These are phyloP conservation scores for Pezicula carpinea DNA, from an alignment of 2,329 filamentous ascomycete genomes.

Conservation along the genomic window DNA sequence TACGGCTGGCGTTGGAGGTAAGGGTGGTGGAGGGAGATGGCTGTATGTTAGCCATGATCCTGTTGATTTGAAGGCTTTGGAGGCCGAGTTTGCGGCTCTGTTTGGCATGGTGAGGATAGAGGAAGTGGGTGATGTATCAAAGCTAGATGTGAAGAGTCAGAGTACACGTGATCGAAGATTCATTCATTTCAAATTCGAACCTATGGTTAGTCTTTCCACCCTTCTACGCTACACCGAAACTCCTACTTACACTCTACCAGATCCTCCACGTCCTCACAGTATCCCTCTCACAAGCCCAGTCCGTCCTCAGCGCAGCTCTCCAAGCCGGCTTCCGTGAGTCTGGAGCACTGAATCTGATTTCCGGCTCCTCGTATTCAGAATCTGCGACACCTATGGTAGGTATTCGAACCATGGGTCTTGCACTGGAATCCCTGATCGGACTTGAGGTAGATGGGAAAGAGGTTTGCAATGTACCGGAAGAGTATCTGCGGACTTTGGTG, in stretches of 20 bases:
- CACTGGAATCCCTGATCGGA: slow-evolving; percentile 78
- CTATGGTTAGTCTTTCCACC: slow-evolving; percentile 63
- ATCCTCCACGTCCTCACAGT: slow-evolving; percentile 85
- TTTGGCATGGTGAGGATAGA: slow-evolving; percentile 38
- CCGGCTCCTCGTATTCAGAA: slow-evolving; percentile 25
- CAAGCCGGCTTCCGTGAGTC: slow-evolving; percentile 87
- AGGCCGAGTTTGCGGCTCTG: slow-evolving; percentile 22
- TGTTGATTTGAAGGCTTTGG: slow-evolving; percentile 33
- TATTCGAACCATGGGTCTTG: slow-evolving; percentile 76
- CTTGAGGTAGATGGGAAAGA: slow-evolving; percentile 37
- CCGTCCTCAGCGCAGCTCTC: slow-evolving; percentile 69
- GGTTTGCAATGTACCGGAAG: slow-evolving; percentile 54
- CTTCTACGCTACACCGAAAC: slow-evolving; percentile 3
- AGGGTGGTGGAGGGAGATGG: slow-evolving; percentile 81
- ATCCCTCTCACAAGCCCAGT: slow-evolving; percentile 69
- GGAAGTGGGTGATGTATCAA: slow-evolving; percentile 5
- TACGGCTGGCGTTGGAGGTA: slow-evolving; percentile 68
- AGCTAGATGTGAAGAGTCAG: neutral
- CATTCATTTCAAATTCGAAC: slow-evolving; percentile 89
- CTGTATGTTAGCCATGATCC: slow-evolving; percentile 83
- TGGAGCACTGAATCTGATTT: slow-evolving; percentile 66
- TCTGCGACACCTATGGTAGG: slow-evolving; percentile 68
- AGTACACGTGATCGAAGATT: slow-evolving; percentile 32
- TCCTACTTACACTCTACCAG: slow-evolving; percentile 37
- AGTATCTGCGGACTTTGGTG: slow-evolving; percentile 64